These are phyloP conservation scores for Ophiostoma populinum DNA, from an alignment of 2,329 filamentous ascomycete genomes.

Conservation along the genomic window DNA sequence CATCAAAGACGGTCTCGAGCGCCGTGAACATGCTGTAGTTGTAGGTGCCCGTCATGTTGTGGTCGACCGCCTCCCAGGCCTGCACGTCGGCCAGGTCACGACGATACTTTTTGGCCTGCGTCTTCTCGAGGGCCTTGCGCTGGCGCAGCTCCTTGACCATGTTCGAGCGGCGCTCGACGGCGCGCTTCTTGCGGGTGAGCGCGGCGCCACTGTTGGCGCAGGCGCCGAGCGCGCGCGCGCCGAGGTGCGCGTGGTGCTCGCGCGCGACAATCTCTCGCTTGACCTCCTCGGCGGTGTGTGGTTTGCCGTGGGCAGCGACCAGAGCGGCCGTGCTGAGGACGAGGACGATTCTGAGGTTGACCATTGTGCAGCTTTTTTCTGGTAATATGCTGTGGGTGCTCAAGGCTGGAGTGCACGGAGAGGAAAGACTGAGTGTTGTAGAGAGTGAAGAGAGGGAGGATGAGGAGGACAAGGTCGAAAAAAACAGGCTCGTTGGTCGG, in stretches of 20 bases:
- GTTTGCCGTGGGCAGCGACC: not conserved
- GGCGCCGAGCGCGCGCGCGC: not conserved
- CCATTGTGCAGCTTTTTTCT: too few species aligned
- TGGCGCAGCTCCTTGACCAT: not conserved
- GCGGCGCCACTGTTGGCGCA: not conserved
- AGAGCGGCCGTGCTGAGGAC: not conserved
- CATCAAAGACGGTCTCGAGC: not conserved
- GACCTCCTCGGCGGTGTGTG: not conserved
- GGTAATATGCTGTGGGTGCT: too few species aligned
- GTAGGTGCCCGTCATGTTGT: not conserved
- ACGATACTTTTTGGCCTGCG: not conserved
- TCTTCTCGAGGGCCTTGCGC: not conserved
- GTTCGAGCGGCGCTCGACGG: not conserved
- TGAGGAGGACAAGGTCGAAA: too few species aligned
- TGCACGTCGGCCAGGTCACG: not conserved
- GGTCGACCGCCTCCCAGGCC: not conserved
- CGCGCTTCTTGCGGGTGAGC: not conserved
- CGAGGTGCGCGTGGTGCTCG: not conserved
- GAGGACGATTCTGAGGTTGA: not conserved
- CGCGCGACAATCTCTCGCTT: not conserved
- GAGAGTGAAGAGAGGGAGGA: too few species aligned
- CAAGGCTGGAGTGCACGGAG: too few species aligned
- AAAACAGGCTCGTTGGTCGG: too few species aligned
- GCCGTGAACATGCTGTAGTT: constrained; percentile 1
- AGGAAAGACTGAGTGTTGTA: too few species aligned